Conservation (phyloP, 805 yeast genomes). For the Candida ovalis region DNA sequence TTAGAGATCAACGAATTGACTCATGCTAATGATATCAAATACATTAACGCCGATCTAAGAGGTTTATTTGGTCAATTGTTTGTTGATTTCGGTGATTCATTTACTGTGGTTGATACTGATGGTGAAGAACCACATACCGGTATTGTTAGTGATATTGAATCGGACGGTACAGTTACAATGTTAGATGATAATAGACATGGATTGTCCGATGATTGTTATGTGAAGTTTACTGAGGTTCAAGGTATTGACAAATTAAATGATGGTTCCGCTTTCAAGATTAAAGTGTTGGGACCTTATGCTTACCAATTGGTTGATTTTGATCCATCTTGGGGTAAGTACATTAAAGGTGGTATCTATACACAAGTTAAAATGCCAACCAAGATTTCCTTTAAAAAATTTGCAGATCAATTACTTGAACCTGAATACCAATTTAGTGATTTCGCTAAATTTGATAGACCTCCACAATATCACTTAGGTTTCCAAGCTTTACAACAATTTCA, state of each 20-base stretch:
- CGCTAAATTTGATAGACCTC: slow-evolving; percentile 91
- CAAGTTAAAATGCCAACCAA: slow-evolving; percentile 83
- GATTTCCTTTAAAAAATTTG: slow-evolving; percentile 58
- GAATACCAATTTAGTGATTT: slow-evolving; percentile 80
- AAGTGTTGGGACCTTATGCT: slow-evolving; percentile 93
- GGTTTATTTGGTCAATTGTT: slow-evolving; percentile 89
- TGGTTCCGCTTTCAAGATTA: slow-evolving; percentile 69
- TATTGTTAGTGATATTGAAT: slow-evolving; percentile 83
- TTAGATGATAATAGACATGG: slow-evolving; percentile 92
- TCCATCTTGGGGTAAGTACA: slow-evolving; percentile 55
- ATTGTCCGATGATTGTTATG: slow-evolving; percentile 85
- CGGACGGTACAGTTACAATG: slow-evolving; percentile 88
- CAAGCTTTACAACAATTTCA: slow-evolving; percentile 81
- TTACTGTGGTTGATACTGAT: slow-evolving; percentile 75
- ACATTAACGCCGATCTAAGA: slow-evolving; percentile 74
- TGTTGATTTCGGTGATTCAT: slow-evolving; percentile 83
- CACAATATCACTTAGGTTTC: slow-evolving; percentile 87
- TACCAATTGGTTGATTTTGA: slow-evolving; percentile 62
- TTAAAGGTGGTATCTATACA: slow-evolving; percentile 84
- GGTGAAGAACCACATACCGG: slow-evolving; percentile 94
- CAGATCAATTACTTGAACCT: slow-evolving; percentile 67
- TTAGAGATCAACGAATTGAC: slow-evolving; percentile 71
- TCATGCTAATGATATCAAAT: slow-evolving; percentile 70
- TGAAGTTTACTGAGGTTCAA: slow-evolving; percentile 79
- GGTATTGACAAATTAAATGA: slow-evolving; percentile 75